Percentiles rank a stretch among this genome's conserved stretches.
phyloP scores from a whole-genome alignment of 768 basidiomycete species.

The Naganishia friedmannii region DNA sequence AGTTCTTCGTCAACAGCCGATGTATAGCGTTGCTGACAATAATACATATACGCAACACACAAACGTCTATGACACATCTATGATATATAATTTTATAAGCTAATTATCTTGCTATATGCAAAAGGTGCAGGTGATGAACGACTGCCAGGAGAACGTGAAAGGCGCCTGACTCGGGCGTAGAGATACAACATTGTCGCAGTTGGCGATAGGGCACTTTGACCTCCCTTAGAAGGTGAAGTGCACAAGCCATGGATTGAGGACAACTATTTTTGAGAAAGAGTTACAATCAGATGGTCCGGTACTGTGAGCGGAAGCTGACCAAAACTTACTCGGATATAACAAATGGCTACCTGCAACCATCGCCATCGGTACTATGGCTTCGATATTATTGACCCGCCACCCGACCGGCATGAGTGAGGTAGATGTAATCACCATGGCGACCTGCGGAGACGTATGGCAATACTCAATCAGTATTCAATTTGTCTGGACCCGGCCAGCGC shows the following conservation, averaged over 20 bases:
- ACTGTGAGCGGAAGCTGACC: too few relatives aligned
- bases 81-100: not conserved
- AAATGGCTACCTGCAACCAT: conserved; percentile 4
- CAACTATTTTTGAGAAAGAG: conserved; percentile 26
- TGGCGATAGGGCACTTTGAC: too few relatives aligned
- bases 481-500: too few relatives aligned
- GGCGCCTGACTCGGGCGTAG: too few relatives aligned
- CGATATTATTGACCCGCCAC: conserved; percentile 3
- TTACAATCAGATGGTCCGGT: too few relatives aligned
- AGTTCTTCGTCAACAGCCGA: too few relatives aligned
- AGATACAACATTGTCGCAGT: too few relatives aligned
- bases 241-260: conserved; percentile 26
- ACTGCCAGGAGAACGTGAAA: not conserved
- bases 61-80: conserved; percentile 15
- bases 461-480: too few relatives aligned
- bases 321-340: conserved; percentile 5
- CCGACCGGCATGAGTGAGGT: not conserved
- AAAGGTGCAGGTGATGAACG: not conserved
- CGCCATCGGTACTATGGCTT: conserved; percentile 1
- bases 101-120: not conserved
- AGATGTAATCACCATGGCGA: not conserved
- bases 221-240: conserved; percentile 13
- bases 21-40: not conserved
- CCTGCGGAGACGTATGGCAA: conserved; percentile 8
- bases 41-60: not conserved